Conservation (phyloP, 1,284 basidiomycete species). For the Trichosporon sp. region DNA sequence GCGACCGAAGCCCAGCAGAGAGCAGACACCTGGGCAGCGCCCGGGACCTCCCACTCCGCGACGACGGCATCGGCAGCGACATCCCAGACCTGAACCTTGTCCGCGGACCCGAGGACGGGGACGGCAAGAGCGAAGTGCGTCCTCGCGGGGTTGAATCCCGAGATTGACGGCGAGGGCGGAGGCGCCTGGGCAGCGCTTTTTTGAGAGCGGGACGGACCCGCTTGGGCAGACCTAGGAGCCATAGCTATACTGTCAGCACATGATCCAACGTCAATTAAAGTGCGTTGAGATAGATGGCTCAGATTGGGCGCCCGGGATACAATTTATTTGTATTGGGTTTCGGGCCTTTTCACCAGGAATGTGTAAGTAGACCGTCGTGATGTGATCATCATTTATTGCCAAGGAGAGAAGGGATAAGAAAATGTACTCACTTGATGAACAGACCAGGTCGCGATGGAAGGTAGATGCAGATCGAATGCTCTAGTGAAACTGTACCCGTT, state of each 20-base stretch:
- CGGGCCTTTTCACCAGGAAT: constrained; percentile 42
- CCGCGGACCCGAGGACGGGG: constrained; percentile 42
- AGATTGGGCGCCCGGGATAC: constrained; percentile 39
- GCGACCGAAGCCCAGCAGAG: constrained; percentile 33
- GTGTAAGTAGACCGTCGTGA: constrained; percentile 48
- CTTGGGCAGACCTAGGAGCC: constrained; percentile 37
- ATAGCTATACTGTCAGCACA: constrained; percentile 22
- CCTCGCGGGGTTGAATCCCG: constrained; percentile 42
- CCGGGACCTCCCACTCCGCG: constrained; percentile 46
- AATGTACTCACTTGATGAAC: not conserved
- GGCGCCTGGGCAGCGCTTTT: constrained; percentile 34
- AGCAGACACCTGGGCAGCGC: constrained; percentile 37
- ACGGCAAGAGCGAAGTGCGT: constrained; percentile 43
- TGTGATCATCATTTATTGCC: constrained; percentile 44
- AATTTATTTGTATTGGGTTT: constrained; percentile 23
- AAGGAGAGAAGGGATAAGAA: not conserved
- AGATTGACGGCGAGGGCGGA: constrained; percentile 40
- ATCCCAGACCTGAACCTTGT: constrained; percentile 47
- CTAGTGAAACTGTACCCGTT: constrained; percentile 10
- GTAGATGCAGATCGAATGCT: not conserved
- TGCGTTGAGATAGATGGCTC: constrained; percentile 18
- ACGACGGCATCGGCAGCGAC: constrained; percentile 38
- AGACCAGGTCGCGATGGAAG: not conserved
- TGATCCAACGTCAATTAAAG: not conserved
- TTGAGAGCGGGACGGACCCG: constrained; percentile 39